Evolutionary conservation across 179 eudicot species (phyloP).

Genomic region (Silene coronaria): DNA sequence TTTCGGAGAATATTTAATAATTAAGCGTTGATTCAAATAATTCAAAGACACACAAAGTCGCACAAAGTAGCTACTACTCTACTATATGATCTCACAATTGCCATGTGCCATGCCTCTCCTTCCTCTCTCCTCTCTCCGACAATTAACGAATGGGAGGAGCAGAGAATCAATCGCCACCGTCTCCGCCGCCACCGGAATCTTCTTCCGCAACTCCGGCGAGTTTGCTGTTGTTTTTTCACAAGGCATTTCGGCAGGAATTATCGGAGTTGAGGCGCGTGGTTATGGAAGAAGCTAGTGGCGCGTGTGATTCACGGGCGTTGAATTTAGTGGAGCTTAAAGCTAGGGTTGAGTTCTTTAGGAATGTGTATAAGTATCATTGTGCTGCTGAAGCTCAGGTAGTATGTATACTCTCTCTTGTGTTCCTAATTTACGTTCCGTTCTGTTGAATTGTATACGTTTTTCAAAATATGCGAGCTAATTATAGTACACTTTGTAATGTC

Average conservation of each 20-base stretch:
- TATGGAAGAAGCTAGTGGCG: constrained; percentile 26
- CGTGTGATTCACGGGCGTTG: constrained; percentile 6
- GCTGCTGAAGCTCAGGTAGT: constrained; percentile 85
- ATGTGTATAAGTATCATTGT: constrained; percentile 61
- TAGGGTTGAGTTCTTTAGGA: constrained; percentile 63
- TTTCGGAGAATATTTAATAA: no score
- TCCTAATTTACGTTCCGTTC: neutral
- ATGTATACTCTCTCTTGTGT: neutral
- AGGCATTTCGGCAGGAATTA: constrained; percentile 55
- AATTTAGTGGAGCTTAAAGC: constrained; percentile 32
- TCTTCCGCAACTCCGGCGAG: constrained; percentile 28
- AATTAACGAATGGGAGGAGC: constrained; percentile 29
- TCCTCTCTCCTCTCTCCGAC: constrained; percentile 29
- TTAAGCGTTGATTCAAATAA: no score
- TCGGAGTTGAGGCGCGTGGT: constrained; percentile 38
- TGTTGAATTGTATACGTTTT: no score
- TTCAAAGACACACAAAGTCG: neutral
- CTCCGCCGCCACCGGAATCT: constrained; percentile 12
- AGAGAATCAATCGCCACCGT: neutral
- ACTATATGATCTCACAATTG: constrained; percentile 18
- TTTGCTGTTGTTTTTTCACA: constrained; percentile 50
- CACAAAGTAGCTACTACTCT: neutral
- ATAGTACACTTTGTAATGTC: neutral
- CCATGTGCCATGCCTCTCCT: constrained; percentile 29
- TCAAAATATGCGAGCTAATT: no score